Percentiles rank a stretch among this genome's conserved stretches.
These are phyloP conservation scores for Xylariales sp. DNA, from an alignment of 2,329 filamentous ascomycete genomes.

Conservation along the genomic window DNA sequence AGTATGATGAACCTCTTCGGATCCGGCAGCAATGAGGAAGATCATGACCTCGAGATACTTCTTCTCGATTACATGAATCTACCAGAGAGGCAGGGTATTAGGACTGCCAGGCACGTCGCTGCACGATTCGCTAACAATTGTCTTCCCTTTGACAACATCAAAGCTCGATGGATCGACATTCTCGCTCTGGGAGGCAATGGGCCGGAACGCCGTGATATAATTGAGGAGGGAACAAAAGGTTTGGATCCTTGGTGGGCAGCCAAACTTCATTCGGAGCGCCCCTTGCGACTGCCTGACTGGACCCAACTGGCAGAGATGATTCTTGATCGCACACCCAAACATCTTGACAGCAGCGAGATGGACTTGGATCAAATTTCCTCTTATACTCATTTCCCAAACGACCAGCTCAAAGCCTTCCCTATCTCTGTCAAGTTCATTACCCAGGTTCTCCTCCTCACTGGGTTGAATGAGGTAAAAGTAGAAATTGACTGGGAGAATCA, in stretches of 20 bases:
- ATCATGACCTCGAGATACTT: slow-evolving; percentile 41
- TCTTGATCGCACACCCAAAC: slow-evolving; percentile 30
- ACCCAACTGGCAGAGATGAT: slow-evolving; percentile 43
- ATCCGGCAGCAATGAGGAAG: slow-evolving; percentile 21
- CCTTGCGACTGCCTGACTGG: slow-evolving; percentile 45
- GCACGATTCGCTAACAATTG: slow-evolving; percentile 90
- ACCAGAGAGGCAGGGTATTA: slow-evolving; percentile 46
- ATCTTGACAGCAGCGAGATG: slow-evolving; percentile 21
- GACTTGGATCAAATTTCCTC: slow-evolving; percentile 34
- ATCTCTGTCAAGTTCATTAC: slow-evolving; percentile 67
- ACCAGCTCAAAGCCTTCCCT: slow-evolving; percentile 53
- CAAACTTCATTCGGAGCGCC: slow-evolving; percentile 26
- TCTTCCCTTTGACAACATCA: slow-evolving; percentile 71
- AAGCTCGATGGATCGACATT: slow-evolving; percentile 84
- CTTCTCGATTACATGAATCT: slow-evolving; percentile 65
- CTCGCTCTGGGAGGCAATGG: slow-evolving; percentile 66
- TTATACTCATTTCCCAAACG: slow-evolving; percentile 34
- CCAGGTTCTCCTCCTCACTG: slow-evolving; percentile 46
- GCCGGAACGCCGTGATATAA: slow-evolving; percentile 72
- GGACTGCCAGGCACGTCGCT: slow-evolving; percentile 75
- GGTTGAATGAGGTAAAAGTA: slow-evolving; percentile 47
- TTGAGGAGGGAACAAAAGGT: slow-evolving; percentile 86
- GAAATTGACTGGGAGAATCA: slow-evolving; percentile 83
- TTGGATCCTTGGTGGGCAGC: slow-evolving; percentile 60
- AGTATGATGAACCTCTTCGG: slow-evolving; percentile 55